A percentile compares a stretch with the other conserved stretches of the same genome.
Evolutionary conservation across 1,139 yeast genomes (phyloP).

Genomic region (Yamadazyma epiphylla): DNA sequence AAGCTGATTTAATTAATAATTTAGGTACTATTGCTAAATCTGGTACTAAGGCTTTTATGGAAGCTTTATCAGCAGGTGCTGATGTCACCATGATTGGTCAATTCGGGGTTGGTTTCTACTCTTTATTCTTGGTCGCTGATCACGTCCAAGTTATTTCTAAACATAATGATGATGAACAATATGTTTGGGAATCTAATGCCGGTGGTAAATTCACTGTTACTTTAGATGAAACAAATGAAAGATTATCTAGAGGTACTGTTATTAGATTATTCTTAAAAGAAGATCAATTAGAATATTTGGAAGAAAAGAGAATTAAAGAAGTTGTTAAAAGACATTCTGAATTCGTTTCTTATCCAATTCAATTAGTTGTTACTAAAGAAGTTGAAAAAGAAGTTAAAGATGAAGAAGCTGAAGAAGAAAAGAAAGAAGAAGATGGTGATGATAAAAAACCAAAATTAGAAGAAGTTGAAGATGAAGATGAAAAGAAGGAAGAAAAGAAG

Average conservation of each 20-base stretch:
- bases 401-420: slow-evolving; percentile 63
- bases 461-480: slow-evolving; percentile 64
- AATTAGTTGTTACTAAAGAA: slow-evolving; percentile 97
- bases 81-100: slow-evolving; percentile 99
- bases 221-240: slow-evolving; percentile 82
- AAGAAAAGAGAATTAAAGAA: slow-evolving; percentile 99
- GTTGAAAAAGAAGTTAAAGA: slow-evolving; percentile 92
- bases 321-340: slow-evolving; percentile 99
- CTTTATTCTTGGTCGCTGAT: slow-evolving; percentile 98
- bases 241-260: slow-evolving; percentile 90
- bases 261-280: slow-evolving; percentile 97
- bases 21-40: slow-evolving; percentile 99
- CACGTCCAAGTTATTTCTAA: slow-evolving; percentile 97
- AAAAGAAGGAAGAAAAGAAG: slow-evolving; percentile 64
- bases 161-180: slow-evolving; percentile 99
- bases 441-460: slow-evolving; percentile 61
- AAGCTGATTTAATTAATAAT: slow-evolving; percentile 97
- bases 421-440: slow-evolving; percentile 45
- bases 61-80: slow-evolving; percentile 98
- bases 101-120: slow-evolving; percentile 99
- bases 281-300: slow-evolving; percentile 97
- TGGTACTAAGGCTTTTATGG: slow-evolving; percentile 99
- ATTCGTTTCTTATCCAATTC: slow-evolving; percentile 98
- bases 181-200: slow-evolving; percentile 99
- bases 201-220: slow-evolving; percentile 99